Conservation (phyloP, 1,284 basidiomycete species). For the Pseudozyma sp. region DNA sequence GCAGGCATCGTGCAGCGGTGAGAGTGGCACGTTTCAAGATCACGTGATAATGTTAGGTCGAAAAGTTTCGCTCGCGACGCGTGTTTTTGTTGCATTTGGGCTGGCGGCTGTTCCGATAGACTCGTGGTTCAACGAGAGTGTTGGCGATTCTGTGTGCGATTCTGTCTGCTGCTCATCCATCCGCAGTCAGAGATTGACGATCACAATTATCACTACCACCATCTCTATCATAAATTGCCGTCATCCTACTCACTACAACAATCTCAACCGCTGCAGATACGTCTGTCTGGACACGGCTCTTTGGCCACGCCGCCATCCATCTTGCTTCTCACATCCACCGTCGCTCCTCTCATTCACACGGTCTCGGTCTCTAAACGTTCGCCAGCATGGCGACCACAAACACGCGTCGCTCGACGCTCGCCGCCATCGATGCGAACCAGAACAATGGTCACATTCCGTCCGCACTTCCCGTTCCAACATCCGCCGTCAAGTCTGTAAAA, state of each 20-base stretch:
- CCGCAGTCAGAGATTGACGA: not conserved
- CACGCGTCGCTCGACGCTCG: conserved; percentile 57
- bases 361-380: not conserved
- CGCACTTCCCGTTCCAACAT: conserved; percentile 43
- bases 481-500: conserved; percentile 48
- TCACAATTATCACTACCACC: conserved; percentile 6
- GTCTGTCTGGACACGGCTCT: not conserved
- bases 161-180: conserved; percentile 3
- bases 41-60: conserved; percentile 43
- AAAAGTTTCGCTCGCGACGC: conserved; percentile 23
- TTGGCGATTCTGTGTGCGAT: not conserved
- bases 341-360: conserved; percentile 10
- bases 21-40: not conserved
- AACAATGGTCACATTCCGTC: conserved; percentile 50
- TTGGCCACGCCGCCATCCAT: conserved; percentile 2
- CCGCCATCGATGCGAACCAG: conserved; percentile 58
- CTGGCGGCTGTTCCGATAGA: not conserved
- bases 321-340: not conserved
- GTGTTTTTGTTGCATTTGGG: conserved; percentile 32
- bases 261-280: not conserved
- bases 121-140: conserved; percentile 4
- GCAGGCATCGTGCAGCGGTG: no score
- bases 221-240: not conserved
- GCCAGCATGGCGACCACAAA: conserved; percentile 41
- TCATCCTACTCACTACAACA: no score